Evolutionary conservation across 148 eudicot species (phyloP), one percentile per base, ranked within the genome.

Genomic region (Amaranthus hypochondriacus): DNA sequence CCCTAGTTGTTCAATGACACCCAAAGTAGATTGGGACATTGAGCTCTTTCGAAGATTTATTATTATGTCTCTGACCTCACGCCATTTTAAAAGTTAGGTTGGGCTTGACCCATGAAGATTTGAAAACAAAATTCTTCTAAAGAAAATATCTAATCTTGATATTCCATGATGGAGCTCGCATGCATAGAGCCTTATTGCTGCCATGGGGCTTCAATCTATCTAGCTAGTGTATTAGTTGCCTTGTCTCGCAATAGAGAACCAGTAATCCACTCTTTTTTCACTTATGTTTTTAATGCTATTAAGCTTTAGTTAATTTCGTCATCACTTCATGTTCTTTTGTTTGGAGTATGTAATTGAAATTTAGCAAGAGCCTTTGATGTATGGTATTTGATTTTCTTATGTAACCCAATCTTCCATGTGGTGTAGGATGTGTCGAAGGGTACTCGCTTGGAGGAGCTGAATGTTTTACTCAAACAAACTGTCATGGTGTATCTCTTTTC

Each of bases 391-490:
- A 28, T 48, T 5, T 9, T 11, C 3, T 57, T 57, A 4, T 2
- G 42, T 44, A 62, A 69, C 7, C 15, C 56, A 66, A 48, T 75
- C 65, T 13, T 70, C 39, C 46, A 42, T 66, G 43, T 71, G 53
- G 81, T 81, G 76, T 72, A 96, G 99, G 97, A 96, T 77, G 84
- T 83, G 72, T 96, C 97, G 28, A 88, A 70, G 87, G 99, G 99
- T 46, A 70, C 80, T 62, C 99, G 99, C 64, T 83, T 96, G 86
- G 90, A 92, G 82, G 99, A 96, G 85, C 79, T 96, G 78, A 90
- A 92, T 79, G 83, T 96, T 53, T 78, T 96, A 71, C 87, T 96
- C 66, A 90, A 81, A 83, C 97, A 90, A 84, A 87, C 92, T 84
- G 90, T 96, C 71, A 96, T 96, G 99, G 99, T 86, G 48, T 53